Conservation (phyloP, 2,329 filamentous ascomycete species). For the Pestalotiopsis sp. region DNA sequence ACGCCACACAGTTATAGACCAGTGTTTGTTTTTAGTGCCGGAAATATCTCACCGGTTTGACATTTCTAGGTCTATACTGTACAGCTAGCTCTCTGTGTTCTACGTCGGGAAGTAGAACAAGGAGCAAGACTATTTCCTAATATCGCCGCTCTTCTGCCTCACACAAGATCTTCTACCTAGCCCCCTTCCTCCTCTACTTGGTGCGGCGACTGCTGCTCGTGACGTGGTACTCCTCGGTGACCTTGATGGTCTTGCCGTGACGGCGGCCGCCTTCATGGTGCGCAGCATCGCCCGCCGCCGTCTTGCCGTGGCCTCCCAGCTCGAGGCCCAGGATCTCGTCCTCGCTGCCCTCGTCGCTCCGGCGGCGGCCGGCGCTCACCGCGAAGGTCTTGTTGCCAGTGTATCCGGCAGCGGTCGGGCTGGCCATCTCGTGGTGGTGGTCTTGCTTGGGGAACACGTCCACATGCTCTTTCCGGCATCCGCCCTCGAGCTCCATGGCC, state of each 20-base stretch:
- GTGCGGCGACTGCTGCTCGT: background rate
- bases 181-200: background rate
- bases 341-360: background rate
- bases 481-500: background rate
- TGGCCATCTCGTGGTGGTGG: background rate
- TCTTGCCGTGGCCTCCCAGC: background rate
- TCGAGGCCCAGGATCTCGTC: background rate
- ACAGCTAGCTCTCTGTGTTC: too few species aligned
- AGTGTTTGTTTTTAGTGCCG: too few species aligned
- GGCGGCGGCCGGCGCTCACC: background rate
- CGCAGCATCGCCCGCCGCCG: background rate
- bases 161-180: too few species aligned
- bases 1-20: too few species aligned
- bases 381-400: background rate
- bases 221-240: slow-evolving; percentile 6
- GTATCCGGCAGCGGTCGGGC: background rate
- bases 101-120: too few species aligned
- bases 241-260: background rate
- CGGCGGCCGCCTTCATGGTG: background rate
- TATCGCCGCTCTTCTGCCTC: too few species aligned
- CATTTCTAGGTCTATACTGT: too few species aligned
- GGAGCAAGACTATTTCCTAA: too few species aligned
- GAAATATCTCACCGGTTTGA: too few species aligned
- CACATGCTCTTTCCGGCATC: background rate
- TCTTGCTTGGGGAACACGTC: background rate